phyloP scores from a whole-genome alignment of 2,329 filamentous ascomycete genomes.

The Venturia carpophila region DNA sequence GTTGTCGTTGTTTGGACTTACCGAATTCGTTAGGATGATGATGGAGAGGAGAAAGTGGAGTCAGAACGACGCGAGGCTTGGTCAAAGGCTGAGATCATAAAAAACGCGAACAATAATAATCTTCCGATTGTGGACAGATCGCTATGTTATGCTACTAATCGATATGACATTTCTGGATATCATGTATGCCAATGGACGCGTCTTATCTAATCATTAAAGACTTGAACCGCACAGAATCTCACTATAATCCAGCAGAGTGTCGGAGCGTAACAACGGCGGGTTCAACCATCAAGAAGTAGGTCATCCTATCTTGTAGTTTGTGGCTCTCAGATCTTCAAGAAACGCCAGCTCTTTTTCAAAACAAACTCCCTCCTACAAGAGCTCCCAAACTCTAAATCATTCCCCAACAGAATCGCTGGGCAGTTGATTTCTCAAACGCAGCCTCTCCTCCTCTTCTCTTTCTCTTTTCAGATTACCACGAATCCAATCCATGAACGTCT shows the following conservation, averaged over 20 bases:
- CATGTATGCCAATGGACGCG: neutral
- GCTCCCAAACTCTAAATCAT: neutral
- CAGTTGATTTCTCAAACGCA: neutral
- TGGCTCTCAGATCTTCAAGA: neutral
- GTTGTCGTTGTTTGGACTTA: neutral
- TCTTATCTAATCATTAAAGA: neutral
- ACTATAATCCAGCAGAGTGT: neutral
- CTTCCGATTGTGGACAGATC: neutral
- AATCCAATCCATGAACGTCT: constrained; percentile 49
- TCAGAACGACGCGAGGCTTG: neutral
- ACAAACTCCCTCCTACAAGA: neutral
- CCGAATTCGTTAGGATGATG: neutral
- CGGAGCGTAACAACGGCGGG: neutral
- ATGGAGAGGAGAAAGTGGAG: neutral
- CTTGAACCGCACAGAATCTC: neutral
- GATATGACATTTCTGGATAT: neutral
- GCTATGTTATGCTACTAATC: constrained; percentile 9
- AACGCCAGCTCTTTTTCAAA: neutral
- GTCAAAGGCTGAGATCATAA: neutral
- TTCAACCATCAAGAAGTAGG: no score
- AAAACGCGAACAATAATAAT: neutral
- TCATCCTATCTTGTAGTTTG: neutral
- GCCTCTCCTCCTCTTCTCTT: neutral
- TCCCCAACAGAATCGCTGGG: neutral
- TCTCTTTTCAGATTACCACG: constrained; percentile 28